Base-by-base conservation (phyloP, 306 rosid species). In the Hippophae gyantsensis region DNA sequence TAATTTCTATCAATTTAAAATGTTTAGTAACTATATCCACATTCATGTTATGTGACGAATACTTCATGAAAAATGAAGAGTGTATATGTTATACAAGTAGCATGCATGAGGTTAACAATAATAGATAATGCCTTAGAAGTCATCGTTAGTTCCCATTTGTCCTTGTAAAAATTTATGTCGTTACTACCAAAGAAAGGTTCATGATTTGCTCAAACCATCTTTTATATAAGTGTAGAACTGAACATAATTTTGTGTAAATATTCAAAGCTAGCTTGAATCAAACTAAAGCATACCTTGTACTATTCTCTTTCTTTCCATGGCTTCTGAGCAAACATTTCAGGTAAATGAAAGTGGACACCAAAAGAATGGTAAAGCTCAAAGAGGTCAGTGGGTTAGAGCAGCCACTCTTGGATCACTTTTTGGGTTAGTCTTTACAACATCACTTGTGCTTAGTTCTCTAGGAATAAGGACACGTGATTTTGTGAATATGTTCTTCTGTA, bases 361-460 rank as follows among this genome's bases (percentile, higher is more conserved):
- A 27, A 55, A 54, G 57, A 49, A 5, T 26, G 63, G 48, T 7
- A 62, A 57, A 42, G 45, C 4, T 41, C 63, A 66, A 52, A 13
- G 52, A 41, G 70, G 57, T 57, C 70, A 66, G 51, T 66, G 63
- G 63, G 50, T 66, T 18, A 11, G 70, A 43, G 70, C 70, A 18
- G 70, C 63, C 18, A 49, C 56, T 7, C 63, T 66, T 1, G 63
- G 63, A 6, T 49, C 63, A 40, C 48, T 49, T 50, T 62, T 48
- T 6, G 63, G 70, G n/a, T 43, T 57, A 7, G 1, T 66, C 7
- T 66, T 63, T 38, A 46, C 62, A 9, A 42, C 63, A 0, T 66
- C 63, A 4, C 63, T 66, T 18, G 48, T 66, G 70, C 70, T 66
- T 42, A 63, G 70, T 57, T 62, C 38, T 32, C 38, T 57, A 2